Conservation (phyloP, 208 protist genomes). For the Phytomonas sp. region DNA sequence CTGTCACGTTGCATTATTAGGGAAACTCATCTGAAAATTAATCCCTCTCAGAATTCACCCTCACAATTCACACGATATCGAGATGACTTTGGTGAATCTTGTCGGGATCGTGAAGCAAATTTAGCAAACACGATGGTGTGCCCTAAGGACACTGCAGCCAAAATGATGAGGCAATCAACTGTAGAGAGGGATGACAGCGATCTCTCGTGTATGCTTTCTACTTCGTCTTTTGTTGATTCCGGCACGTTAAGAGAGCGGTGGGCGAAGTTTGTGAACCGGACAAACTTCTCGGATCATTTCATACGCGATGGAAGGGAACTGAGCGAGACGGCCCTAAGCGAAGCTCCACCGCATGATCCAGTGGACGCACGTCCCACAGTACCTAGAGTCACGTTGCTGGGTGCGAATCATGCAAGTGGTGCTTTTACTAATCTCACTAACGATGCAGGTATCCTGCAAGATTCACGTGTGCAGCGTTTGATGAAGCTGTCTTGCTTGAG, state of each 20-base stretch:
- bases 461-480: slow-evolving; percentile 49
- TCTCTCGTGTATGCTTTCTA: slow-evolving; percentile 1
- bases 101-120: background rate
- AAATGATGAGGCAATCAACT: background rate
- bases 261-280: background rate
- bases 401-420: background rate
- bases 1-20: slow-evolving; percentile 24
- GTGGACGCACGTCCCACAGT: background rate
- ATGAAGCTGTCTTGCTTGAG: slow-evolving; percentile 56
- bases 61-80: background rate
- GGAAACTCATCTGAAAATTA: background rate
- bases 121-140: background rate
- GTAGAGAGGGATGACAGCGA: background rate
- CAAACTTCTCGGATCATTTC: background rate
- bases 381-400: background rate
- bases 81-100: background rate
- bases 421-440: background rate
- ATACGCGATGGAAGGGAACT: background rate
- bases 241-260: slow-evolving; percentile 8
- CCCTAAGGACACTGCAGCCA: background rate
- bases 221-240: background rate
- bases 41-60: background rate
- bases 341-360: background rate
- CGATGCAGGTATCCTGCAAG: slow-evolving; percentile 19
- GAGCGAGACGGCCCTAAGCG: background rate